phyloP scores from a whole-genome alignment of 1,284 basidiomycete species.

The Ustilago xerochloae region DNA sequence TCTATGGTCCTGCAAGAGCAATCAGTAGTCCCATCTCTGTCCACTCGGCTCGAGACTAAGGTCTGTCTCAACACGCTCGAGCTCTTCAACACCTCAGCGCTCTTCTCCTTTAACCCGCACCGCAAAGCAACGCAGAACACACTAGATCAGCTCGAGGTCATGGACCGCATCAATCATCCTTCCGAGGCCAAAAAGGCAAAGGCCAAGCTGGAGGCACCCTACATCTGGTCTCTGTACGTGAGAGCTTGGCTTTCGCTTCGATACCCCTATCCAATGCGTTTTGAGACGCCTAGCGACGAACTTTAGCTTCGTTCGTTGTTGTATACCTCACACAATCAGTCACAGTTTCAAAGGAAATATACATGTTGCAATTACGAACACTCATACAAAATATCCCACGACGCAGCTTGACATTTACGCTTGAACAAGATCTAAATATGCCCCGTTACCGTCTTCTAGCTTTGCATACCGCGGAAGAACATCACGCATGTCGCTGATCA shows the following conservation, averaged over 20 bases:
- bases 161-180: too few species aligned
- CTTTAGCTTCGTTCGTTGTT: background rate
- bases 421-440: too few species aligned
- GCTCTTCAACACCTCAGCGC: constrained; percentile 7
- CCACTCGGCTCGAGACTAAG: constrained; percentile 5
- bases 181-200: background rate
- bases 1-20: constrained; percentile 10
- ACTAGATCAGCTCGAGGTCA: too few species aligned
- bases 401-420: too few species aligned
- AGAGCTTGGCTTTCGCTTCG: constrained; percentile 24
- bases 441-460: too few species aligned
- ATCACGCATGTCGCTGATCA: background rate
- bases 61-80: constrained; percentile 7
- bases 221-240: constrained; percentile 18
- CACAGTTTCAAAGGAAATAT: background rate
- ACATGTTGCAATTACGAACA: too few species aligned
- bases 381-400: too few species aligned
- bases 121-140: background rate
- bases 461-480: background rate
- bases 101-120: constrained; percentile 22
- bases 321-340: background rate
- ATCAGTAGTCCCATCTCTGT: constrained; percentile 1
- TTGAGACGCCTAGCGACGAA: constrained; percentile 11
- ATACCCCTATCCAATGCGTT: constrained; percentile 24
- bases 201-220: background rate